Evolutionary conservation across 2,329 filamentous ascomycete species (phyloP).

Genomic region (Apiospora sp.): DNA sequence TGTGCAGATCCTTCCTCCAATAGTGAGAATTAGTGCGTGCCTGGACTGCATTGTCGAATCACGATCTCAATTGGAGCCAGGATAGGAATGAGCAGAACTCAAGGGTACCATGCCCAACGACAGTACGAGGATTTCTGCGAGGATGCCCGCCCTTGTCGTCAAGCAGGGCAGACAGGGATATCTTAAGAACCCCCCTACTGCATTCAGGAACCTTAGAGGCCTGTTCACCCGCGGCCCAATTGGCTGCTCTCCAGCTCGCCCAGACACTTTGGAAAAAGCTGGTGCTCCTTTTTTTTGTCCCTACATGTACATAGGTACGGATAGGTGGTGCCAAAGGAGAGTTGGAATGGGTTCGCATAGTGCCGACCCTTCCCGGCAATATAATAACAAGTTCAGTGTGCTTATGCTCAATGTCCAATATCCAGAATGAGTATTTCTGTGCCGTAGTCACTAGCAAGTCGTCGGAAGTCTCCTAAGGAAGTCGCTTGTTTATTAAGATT

Average conservation of each 20-base stretch:
- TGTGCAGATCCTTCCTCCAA: constrained; percentile 19
- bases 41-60: constrained; percentile 7
- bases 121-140: background rate
- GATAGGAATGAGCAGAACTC: background rate
- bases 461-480: background rate
- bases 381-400: background rate
- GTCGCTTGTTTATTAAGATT: constrained; percentile 3
- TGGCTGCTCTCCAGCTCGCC: background rate
- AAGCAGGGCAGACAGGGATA: background rate
- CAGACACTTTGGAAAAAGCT: background rate
- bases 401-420: background rate
- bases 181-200: background rate
- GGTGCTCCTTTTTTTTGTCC: background rate
- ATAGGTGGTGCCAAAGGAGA: background rate
- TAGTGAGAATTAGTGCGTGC: constrained; percentile 1
- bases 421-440: background rate
- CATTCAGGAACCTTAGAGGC: background rate
- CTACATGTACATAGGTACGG: too few relatives aligned
- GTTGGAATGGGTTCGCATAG: constrained; percentile 11
- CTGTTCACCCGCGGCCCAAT: constrained; percentile 6
- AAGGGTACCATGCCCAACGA: constrained; percentile 8
- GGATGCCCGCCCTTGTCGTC: background rate
- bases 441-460: background rate
- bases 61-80: constrained; percentile 10
- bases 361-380: constrained; percentile 18